Evolutionary conservation across 2,329 filamentous ascomycete species (phyloP).

Genomic region (Colletotrichum echinochloae): DNA sequence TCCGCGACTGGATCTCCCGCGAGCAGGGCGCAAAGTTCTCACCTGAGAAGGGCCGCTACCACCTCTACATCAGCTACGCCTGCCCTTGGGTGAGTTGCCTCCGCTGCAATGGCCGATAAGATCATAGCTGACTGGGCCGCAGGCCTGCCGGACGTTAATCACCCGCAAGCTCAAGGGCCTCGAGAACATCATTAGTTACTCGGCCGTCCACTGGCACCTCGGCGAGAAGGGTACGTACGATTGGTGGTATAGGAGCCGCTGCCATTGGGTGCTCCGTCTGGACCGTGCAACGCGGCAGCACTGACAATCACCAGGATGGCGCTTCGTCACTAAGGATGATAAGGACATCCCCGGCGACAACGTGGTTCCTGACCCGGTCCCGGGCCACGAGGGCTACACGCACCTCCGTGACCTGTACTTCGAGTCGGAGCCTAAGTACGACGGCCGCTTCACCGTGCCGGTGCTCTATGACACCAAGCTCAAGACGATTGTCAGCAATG

Average conservation of each 20-base stretch:
- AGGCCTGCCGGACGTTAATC: slow-evolving; percentile 87
- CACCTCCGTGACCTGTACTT: slow-evolving; percentile 87
- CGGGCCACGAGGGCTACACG: slow-evolving; percentile 75
- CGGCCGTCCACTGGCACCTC: slow-evolving; percentile 95
- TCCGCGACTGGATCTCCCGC: slow-evolving; percentile 83
- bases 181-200: slow-evolving; percentile 82
- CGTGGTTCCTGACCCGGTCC: slow-evolving; percentile 75
- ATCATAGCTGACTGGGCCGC: background rate
- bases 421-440: slow-evolving; percentile 76
- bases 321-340: slow-evolving; percentile 77
- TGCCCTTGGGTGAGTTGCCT: slow-evolving; percentile 79
- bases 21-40: slow-evolving; percentile 80
- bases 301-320: slow-evolving; percentile 72
- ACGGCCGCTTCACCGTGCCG: slow-evolving; percentile 87
- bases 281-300: background rate
- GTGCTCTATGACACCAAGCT: slow-evolving; percentile 84
- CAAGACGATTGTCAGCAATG: slow-evolving; percentile 87
- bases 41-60: slow-evolving; percentile 89
- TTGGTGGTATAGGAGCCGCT: background rate
- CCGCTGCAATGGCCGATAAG: background rate
- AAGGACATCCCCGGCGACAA: slow-evolving; percentile 65
- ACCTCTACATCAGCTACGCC: slow-evolving; percentile 94
- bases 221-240: slow-evolving; percentile 60
- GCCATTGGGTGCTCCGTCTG: background rate
- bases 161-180: slow-evolving; percentile 91